These are phyloP conservation scores for Ustilago cynodontis DNA, from an alignment of 1,284 basidiomycete genomes.

Conservation along the genomic window DNA sequence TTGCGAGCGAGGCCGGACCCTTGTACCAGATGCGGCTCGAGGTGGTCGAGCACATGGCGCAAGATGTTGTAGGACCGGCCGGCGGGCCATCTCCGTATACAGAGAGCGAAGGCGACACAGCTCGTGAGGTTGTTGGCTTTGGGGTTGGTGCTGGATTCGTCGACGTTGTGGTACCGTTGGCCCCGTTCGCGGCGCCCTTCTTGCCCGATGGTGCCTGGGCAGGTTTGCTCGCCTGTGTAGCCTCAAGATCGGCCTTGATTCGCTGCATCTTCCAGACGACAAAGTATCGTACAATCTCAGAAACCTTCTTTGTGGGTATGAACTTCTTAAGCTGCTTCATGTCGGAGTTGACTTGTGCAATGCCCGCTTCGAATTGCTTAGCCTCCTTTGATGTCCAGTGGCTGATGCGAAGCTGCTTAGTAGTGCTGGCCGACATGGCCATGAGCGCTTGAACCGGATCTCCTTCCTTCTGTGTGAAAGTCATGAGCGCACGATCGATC, in stretches of 20 bases:
- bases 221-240: slow-evolving; percentile 20
- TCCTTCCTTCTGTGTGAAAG: slow-evolving; percentile 77
- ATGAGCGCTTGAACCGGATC: slow-evolving; percentile 83
- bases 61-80: slow-evolving; percentile 35
- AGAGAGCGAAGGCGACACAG: slow-evolving; percentile 60
- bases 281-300: slow-evolving; percentile 85
- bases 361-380: slow-evolving; percentile 81
- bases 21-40: slow-evolving; percentile 66
- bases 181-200: slow-evolving; percentile 28
- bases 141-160: slow-evolving; percentile 22
- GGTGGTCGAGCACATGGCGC: slow-evolving; percentile 63
- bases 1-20: slow-evolving; percentile 54
- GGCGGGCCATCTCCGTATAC: slow-evolving; percentile 48
- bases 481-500: slow-evolving; percentile 89
- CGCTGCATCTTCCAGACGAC: slow-evolving; percentile 83
- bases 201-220: slow-evolving; percentile 1
- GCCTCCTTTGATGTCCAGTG: slow-evolving; percentile 79
- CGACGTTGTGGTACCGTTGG: slow-evolving; percentile 7
- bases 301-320: slow-evolving; percentile 78
- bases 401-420: slow-evolving; percentile 73
- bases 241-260: slow-evolving; percentile 45
- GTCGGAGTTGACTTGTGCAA: slow-evolving; percentile 79
- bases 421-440: slow-evolving; percentile 75
- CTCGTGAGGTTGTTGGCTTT: slow-evolving; percentile 51
- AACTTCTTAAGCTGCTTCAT: slow-evolving; percentile 82